phyloP scores from a whole-genome alignment of 805 yeast genomes.

The Myxozyma monticola region DNA sequence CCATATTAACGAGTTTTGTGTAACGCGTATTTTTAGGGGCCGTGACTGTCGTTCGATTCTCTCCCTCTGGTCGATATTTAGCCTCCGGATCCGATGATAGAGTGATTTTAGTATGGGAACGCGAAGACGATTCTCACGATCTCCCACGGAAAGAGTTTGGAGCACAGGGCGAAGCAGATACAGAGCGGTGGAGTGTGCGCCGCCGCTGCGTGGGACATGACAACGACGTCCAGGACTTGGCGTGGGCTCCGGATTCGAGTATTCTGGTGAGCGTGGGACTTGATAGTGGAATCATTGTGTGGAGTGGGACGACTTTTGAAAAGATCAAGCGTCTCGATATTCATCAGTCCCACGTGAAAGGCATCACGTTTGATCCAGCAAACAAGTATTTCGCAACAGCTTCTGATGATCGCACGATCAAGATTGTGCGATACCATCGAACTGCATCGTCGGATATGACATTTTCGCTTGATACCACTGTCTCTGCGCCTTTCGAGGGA shows the following conservation, averaged over 20 bases:
- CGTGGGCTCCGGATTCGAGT: conserved; percentile 96
- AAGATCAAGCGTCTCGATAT: conserved; percentile 79
- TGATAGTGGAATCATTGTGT: conserved; percentile 86
- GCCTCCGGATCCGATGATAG: conserved; percentile 97
- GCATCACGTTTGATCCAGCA: conserved; percentile 97
- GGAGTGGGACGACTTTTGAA: conserved; percentile 89
- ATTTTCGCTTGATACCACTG: conserved; percentile 81
- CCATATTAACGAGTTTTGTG: neutral
- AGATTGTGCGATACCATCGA: conserved; percentile 82
- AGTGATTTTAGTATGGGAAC: conserved; percentile 88
- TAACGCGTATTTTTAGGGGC: conserved; percentile 44
- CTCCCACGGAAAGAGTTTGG: conserved; percentile 65
- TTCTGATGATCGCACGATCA: conserved; percentile 89
- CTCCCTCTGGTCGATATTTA: conserved; percentile 85
- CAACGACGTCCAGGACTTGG: conserved; percentile 94
- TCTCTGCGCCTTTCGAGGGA: conserved; percentile 79
- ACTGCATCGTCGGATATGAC: conserved; percentile 66
- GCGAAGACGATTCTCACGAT: conserved; percentile 61
- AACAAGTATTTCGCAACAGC: conserved; percentile 96
- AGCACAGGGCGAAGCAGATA: conserved; percentile 57
- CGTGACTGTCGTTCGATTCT: conserved; percentile 87
- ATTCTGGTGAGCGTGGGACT: conserved; percentile 90
- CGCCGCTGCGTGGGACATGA: conserved; percentile 94
- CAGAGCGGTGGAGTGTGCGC: conserved; percentile 93
- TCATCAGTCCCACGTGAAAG: conserved; percentile 94